A percentile compares a stretch with the other conserved stretches of the same genome.
phyloP scores from a whole-genome alignment of 805 yeast species.

The Candida sanyiensis region DNA sequence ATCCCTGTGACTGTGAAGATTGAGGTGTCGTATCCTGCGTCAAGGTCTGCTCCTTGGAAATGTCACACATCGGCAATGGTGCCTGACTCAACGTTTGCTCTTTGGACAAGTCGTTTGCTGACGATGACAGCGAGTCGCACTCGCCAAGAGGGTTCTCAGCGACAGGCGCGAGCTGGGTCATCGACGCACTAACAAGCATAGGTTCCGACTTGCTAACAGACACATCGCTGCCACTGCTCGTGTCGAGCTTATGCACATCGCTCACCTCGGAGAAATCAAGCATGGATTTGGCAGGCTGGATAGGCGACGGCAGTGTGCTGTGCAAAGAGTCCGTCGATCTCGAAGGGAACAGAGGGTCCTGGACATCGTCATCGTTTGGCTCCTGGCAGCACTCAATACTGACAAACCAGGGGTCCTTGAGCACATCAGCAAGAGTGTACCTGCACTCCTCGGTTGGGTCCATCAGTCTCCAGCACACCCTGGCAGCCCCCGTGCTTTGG shows the following conservation, averaged over 20 bases:
- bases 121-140: constrained; percentile 7
- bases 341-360: constrained; percentile 3
- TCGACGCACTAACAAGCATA: constrained; percentile 2
- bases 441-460: constrained; percentile 56
- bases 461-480: constrained; percentile 69
- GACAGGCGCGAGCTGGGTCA: constrained; percentile 12
- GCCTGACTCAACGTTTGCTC: no score
- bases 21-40: no score
- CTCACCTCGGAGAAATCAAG: constrained; percentile 18
- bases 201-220: constrained; percentile 6
- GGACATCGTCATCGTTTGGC: constrained; percentile 32
- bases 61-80: no score
- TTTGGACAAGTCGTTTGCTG: neutral
- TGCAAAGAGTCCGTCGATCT: neutral
- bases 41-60: no score
- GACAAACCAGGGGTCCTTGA: constrained; percentile 60
- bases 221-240: no score
- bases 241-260: no score
- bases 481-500: constrained; percentile 52
- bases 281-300: constrained; percentile 22
- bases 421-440: constrained; percentile 47
- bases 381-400: constrained; percentile 53
- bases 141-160: constrained; percentile 13
- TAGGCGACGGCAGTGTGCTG: neutral
- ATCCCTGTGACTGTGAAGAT: no score